Evolutionary conservation across 176 grass and related monocot genomes (phyloP).

Genomic region (Musa beccarii): DNA sequence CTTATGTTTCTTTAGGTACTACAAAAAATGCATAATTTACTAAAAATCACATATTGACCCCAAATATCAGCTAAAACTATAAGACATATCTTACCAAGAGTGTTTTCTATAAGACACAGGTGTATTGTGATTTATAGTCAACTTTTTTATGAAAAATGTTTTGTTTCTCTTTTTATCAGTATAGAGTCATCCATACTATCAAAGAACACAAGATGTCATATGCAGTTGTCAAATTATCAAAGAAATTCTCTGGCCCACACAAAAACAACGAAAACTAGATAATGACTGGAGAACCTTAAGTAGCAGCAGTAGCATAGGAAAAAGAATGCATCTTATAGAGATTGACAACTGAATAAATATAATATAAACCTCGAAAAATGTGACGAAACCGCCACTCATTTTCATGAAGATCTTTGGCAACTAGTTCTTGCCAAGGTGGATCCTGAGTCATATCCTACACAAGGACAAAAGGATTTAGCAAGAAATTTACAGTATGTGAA

Average conservation of each 20-base stretch:
- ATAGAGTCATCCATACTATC: too few relatives aligned
- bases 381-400: slow-evolving; percentile 97
- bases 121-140: too few relatives aligned
- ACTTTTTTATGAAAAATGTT: too few relatives aligned
- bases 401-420: slow-evolving; percentile 85
- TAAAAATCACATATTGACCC: background rate
- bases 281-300: background rate
- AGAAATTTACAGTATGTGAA: background rate
- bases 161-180: too few relatives aligned
- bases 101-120: too few relatives aligned
- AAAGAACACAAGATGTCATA: too few relatives aligned
- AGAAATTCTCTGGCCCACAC: background rate
- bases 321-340: background rate
- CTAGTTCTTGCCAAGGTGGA: slow-evolving; percentile 91
- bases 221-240: background rate
- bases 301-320: background rate
- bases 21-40: background rate
- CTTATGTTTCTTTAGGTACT: background rate
- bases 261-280: background rate
- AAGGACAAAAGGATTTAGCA: slow-evolving; percentile 12
- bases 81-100: background rate
- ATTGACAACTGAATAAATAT: background rate
- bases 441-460: slow-evolving; percentile 91
- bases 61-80: background rate
- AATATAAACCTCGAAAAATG: slow-evolving; percentile 72